Conservation (phyloP, 305 asterid species). For the Ajuga reptans region DNA sequence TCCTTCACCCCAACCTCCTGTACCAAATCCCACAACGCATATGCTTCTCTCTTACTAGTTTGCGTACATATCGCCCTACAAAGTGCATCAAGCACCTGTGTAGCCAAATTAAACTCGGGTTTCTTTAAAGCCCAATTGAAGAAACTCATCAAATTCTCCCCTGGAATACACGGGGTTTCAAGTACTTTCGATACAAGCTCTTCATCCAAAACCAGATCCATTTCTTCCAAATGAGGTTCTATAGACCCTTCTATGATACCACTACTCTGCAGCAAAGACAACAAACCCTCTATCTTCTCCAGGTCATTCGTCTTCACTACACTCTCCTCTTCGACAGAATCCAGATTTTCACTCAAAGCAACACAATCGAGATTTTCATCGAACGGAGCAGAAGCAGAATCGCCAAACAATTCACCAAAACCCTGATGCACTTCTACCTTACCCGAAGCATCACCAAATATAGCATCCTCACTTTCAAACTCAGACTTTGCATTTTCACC, state of each 20-base stretch:
- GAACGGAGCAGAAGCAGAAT: constrained; percentile 15
- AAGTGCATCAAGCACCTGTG: constrained; percentile 34
- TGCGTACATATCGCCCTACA: constrained; percentile 35
- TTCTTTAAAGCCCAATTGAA: constrained; percentile 50
- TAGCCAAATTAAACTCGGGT: constrained; percentile 31
- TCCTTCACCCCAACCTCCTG: constrained; percentile 48
- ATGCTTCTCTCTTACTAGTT: constrained; percentile 33
- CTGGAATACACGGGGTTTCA: constrained; percentile 44
- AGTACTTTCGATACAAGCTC: constrained; percentile 53
- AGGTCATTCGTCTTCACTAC: constrained; percentile 25
- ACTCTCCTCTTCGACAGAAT: constrained; percentile 28
- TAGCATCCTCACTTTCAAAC: constrained; percentile 23
- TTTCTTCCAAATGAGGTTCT: constrained; percentile 38
- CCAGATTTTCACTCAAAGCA: background rate
- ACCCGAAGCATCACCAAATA: constrained; percentile 20
- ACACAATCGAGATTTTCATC: constrained; percentile 17
- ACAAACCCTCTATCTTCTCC: constrained; percentile 42
- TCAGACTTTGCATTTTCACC: constrained; percentile 25
- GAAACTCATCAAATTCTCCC: constrained; percentile 54
- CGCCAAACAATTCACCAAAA: constrained; percentile 13
- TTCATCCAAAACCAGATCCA: constrained; percentile 44
- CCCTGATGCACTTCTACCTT: constrained; percentile 20
- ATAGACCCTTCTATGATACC: constrained; percentile 35
- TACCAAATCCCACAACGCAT: constrained; percentile 67
- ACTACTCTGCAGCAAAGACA: constrained; percentile 65